Evolutionary conservation across 106 monocot species (phyloP).

Genomic region (Dactylorhiza incarnata): DNA sequence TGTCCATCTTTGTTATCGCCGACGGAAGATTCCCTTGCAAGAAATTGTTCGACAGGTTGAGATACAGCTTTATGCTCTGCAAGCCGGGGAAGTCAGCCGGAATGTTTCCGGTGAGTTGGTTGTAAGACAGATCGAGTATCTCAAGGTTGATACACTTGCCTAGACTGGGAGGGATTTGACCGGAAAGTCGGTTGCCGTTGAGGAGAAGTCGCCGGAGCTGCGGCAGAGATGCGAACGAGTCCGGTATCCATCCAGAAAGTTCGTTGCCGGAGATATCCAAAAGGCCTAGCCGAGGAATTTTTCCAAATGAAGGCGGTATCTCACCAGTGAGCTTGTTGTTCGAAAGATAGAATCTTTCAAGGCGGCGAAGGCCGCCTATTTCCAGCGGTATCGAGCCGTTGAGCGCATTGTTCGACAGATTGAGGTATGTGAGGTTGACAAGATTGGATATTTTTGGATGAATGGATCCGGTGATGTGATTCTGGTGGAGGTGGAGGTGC

Average conservation of each 20-base stretch:
- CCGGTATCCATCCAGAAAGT: constrained; percentile 58
- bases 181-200: constrained; percentile 58
- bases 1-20: constrained; percentile 73
- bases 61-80: constrained; percentile 33
- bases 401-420: constrained; percentile 61
- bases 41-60: constrained; percentile 68
- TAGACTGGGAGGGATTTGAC: constrained; percentile 47
- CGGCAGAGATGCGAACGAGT: constrained; percentile 39
- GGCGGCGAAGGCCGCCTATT: constrained; percentile 32
- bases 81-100: constrained; percentile 41
- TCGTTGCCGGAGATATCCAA: constrained; percentile 59
- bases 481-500: constrained; percentile 67
- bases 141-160: constrained; percentile 59
- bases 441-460: constrained; percentile 65
- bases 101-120: constrained; percentile 51
- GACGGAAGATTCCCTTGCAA: constrained; percentile 52
- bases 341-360: constrained; percentile 50
- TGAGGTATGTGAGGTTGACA: constrained; percentile 72
- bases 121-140: constrained; percentile 74
- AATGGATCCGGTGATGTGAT: constrained; percentile 47
- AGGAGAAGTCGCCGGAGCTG: constrained; percentile 57
- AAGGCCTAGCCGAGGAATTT: constrained; percentile 40
- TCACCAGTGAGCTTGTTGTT: constrained; percentile 60
- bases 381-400: constrained; percentile 72
- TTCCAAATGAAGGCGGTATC: constrained; percentile 51